Conservation (phyloP, 441 rosid species). For the Mallotus repandus region DNA sequence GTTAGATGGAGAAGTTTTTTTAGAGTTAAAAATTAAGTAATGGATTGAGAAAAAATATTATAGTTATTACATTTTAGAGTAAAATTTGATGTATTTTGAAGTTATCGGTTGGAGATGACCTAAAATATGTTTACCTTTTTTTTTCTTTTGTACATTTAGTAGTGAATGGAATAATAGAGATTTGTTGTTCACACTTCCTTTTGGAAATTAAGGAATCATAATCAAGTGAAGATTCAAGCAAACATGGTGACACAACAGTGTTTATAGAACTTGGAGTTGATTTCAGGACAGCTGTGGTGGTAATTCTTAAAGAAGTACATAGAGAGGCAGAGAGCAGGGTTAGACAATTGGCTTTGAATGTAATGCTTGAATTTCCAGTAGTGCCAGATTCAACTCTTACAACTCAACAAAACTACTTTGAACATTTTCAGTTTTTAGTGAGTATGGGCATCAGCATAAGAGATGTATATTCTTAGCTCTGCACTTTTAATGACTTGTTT, state of each 20-base stretch:
- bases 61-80: too few relatives aligned
- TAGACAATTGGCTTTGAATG: not conserved
- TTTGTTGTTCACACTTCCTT: not conserved
- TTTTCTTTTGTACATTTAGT: not conserved
- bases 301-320: not conserved
- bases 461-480: not conserved
- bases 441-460: not conserved
- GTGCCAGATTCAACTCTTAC: not conserved
- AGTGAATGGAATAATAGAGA: not conserved
- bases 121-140: too few relatives aligned
- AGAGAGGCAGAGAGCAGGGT: not conserved
- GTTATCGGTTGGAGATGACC: too few relatives aligned
- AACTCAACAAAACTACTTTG: not conserved
- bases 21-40: too few relatives aligned
- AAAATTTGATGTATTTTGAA: too few relatives aligned
- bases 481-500: not conserved
- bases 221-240: conserved; percentile 6
- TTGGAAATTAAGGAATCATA: conserved; percentile 1
- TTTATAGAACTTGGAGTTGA: not conserved
- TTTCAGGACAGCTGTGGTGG: not conserved
- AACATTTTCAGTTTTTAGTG: not conserved
- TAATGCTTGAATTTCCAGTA: not conserved
- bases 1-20: too few relatives aligned
- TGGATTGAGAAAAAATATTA: too few relatives aligned
- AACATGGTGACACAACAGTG: not conserved